Evolutionary conservation across 106 monocot genomes (phyloP), one percentile per base, ranked within the genome.

Genomic region (Alisma plantagoaquatica): DNA sequence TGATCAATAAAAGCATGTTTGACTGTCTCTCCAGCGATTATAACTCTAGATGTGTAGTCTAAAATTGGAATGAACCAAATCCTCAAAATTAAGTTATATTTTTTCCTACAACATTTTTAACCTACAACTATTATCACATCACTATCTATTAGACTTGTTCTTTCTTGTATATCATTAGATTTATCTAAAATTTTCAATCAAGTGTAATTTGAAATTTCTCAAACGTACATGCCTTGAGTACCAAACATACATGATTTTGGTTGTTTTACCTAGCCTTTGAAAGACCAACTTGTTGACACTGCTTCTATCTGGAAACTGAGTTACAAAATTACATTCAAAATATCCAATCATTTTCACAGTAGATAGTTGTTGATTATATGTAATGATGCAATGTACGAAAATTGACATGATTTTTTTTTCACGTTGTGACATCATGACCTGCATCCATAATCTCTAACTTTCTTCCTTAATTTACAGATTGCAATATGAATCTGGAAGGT

Each of bases 401-500:
- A n/a, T 46, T 6, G 21, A 46, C 7, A 12, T 46, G 10, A 6
- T 46, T 16, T 46, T n/a, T n/a, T n/a, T n/a, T 0, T 46, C 21
- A 0, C 10, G 21, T 10, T 23, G 15, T 31, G 2, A 15, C 19
- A 2, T 46, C 22, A 10, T 27, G 20, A 31, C n/a, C 0, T 29
- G 4, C 2, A 27, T 47, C 25, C n/a, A n/a, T n/a, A n/a, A 7
- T 46, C 1, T 46, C 16, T 41, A 8, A 10, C 3, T 33, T 28
- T 17, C 20, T 46, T 35, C 6, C 47, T 4, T 35, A 4, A 3
- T 27, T 49, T 31, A 24, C n/a, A n/a, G n/a, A n/a, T n/a, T n/a
- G n/a, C 60, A 73, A 66, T 41, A 66, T 73, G 73, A 73, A 66
- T 61, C 46, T 73, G 18, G 66, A 73, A 48, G 66, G 59, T 53